Evolutionary conservation across 257 asterid genomes (phyloP).

Genomic region (Orobanche coerulescens): DNA sequence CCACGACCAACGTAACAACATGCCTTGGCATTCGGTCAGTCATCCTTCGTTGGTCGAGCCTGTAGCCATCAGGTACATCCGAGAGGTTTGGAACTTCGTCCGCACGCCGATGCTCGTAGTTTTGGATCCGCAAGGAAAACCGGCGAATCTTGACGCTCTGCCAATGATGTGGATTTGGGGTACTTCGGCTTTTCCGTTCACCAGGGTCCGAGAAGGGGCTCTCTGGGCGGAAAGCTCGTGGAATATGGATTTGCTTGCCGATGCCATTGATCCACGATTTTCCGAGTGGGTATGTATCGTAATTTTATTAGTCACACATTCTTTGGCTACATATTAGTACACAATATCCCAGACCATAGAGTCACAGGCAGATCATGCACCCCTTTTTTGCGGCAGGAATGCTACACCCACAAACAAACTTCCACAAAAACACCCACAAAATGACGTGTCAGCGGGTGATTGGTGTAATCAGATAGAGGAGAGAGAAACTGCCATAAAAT

Average conservation of each 20-base stretch:
- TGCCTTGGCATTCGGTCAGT: conserved; percentile 85
- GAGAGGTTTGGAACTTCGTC: conserved; percentile 44
- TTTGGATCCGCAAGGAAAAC: conserved; percentile 75
- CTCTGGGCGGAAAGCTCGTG: conserved; percentile 63
- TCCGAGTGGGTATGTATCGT: conserved; percentile 48
- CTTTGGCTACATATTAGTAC: neutral
- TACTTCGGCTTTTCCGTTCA: conserved; percentile 67
- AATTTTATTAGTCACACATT: neutral
- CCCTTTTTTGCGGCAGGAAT: no score
- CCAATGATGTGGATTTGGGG: conserved; percentile 99
- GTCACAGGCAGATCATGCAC: no score
- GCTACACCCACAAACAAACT: no score
- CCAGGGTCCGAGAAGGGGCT: conserved; percentile 42
- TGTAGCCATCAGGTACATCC: conserved; percentile 49
- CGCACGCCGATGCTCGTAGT: conserved; percentile 78
- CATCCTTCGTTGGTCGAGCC: conserved; percentile 58
- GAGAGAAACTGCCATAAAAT: no score
- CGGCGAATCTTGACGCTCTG: conserved; percentile 53
- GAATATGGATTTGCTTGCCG: conserved; percentile 62
- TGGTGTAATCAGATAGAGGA: no score
- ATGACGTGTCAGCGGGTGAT: no score
- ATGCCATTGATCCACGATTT: conserved; percentile 50
- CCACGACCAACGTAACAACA: conserved; percentile 37
- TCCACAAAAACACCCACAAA: no score
- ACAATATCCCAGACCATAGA: no score